These are phyloP conservation scores for Diaporthe sp. DNA, from an alignment of 2,329 filamentous ascomycete genomes.

Conservation along the genomic window DNA sequence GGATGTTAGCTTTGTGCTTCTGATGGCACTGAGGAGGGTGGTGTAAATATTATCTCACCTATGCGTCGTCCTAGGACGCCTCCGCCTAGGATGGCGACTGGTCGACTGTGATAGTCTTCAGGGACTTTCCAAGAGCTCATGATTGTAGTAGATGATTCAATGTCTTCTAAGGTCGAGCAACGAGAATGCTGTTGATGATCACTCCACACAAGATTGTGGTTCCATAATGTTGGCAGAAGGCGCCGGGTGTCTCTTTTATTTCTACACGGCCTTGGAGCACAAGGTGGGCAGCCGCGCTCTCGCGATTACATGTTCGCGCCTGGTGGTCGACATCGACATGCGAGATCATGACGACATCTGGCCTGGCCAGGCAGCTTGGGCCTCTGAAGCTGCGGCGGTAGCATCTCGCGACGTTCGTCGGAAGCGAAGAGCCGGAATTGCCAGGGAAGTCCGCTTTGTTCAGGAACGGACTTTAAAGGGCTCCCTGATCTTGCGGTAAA, in stretches of 20 bases:
- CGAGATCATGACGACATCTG: neutral
- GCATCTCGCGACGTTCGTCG: neutral
- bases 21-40: neutral
- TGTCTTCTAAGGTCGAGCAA: too few species aligned
- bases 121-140: constrained; percentile 21
- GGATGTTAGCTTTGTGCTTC: neutral
- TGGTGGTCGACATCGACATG: neutral
- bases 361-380: neutral
- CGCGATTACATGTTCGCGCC: constrained; percentile 10
- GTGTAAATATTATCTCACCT: constrained; percentile 24
- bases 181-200: neutral
- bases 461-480: neutral
- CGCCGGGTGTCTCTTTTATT: neutral
- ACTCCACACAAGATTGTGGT: neutral
- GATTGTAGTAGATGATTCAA: neutral
- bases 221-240: neutral
- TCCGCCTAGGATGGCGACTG: constrained; percentile 56
- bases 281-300: constrained; percentile 7
- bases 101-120: constrained; percentile 43
- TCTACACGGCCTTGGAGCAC: neutral
- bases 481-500: neutral
- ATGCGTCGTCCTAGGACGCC: constrained; percentile 61
- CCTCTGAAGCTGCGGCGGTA: too few species aligned
- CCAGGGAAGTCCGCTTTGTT: neutral
- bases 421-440: neutral